Percentiles rank a stretch among this genome's conserved stretches.
phyloP scores from a whole-genome alignment of 495 filamentous ascomycete species.

The Neurospora sp. region DNA sequence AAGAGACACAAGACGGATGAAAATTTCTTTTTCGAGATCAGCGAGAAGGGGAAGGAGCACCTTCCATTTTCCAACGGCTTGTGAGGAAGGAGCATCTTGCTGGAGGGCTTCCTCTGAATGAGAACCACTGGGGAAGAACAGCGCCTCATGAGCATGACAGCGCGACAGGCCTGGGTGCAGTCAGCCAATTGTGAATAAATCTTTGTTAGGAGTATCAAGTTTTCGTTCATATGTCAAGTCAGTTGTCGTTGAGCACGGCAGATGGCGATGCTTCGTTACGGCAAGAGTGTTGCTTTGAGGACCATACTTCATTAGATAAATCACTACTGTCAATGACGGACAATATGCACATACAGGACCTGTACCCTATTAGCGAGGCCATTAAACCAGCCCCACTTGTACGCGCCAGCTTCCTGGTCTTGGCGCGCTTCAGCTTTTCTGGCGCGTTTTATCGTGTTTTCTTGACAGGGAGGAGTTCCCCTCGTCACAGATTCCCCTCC shows the following conservation, averaged over 20 bases:
- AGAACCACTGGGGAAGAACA: background rate
- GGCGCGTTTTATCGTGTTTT: conserved; percentile 28
- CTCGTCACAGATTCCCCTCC: background rate
- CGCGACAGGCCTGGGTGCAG: background rate
- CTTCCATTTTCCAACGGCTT: background rate
- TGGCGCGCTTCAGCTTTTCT: conserved; percentile 9
- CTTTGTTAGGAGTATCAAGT: background rate
- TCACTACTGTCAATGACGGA: fast-evolving
- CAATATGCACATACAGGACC: background rate
- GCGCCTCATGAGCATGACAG: background rate
- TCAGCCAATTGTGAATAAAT: no score
- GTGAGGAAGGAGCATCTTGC: background rate
- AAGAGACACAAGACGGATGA: background rate
- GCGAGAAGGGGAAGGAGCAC: background rate
- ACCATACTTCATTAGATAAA: background rate
- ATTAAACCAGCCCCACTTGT: conserved; percentile 12
- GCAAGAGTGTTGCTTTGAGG: background rate
- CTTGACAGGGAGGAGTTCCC: conserved; percentile 9
- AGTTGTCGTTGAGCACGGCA: no score
- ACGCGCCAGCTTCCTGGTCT: conserved; percentile 6
- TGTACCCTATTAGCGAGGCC: background rate
- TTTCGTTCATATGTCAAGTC: background rate
- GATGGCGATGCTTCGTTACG: background rate
- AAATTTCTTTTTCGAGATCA: background rate
- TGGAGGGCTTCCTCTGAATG: background rate